Base-by-base conservation (phyloP, 345 rosid genomes). In the Arabidopsis arenosa region DNA sequence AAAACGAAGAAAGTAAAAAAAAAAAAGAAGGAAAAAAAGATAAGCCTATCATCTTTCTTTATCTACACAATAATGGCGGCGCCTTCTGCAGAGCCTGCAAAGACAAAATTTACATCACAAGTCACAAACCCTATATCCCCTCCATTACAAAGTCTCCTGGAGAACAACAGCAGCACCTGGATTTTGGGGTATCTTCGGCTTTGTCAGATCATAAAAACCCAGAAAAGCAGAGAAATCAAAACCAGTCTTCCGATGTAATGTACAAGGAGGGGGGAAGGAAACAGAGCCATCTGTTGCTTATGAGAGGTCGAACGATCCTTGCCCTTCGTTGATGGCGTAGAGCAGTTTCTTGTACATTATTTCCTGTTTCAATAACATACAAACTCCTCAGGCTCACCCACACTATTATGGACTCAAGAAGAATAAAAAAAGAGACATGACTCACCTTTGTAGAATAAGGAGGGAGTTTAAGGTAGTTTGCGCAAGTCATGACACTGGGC, bases 401-500 rank as follows among this genome's bases (percentile, higher is more conserved):
- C 35, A n/a, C 15, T 36, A 39, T 57, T 48, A 36, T 37, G 26
- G 51, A 15, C 14, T 15, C 36, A 2, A 12, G 32, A 35, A 2
- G 3, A 6, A 35, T 23, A 45, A 5, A 45, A 12, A 63, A 49
- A 52, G 18, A 12, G 47, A 57, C 70, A 56, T 11, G 7, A 41
- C 51, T 61, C 52, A 91, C 99, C 98, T 96, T 96, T 28, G 96
- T 87, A 8, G 99, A 93, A 80, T 93, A 96, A 28, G 99, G 96
- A 64, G 99, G 99, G 72, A 96, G 99, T 80, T 96, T 96, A 61
- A 96, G 86, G 88, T 96, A 96, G 85, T 96, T 96, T 65, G 98
- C 99, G 80, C 99, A 93, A 53, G 99, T 96, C 99, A 96, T 96
- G 54, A 96, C 99, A 63, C 99, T 96, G 2, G 98, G 99, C 78